Evolutionary conservation across 371 early-diverging fungal species (phyloP).

Genomic region (Apophysomyces trapeziformis): DNA sequence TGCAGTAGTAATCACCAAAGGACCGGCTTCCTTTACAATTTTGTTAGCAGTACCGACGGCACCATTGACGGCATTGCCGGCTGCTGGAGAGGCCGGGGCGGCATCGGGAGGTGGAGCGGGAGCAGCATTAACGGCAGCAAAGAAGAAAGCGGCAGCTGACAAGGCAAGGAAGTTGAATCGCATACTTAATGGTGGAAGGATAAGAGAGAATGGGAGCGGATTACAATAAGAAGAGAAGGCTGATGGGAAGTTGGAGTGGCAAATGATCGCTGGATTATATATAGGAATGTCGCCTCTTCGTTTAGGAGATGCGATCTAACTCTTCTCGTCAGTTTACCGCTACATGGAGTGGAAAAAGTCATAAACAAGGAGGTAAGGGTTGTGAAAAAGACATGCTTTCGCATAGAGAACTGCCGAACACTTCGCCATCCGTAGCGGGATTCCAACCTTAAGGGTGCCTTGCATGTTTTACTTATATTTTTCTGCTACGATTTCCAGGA

Average conservation of each 20-base stretch:
- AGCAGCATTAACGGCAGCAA: slow-evolving; percentile 19
- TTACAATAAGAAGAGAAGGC: not conserved
- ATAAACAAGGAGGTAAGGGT: not conserved
- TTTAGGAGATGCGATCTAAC: not conserved
- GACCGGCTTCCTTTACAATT: not conserved
- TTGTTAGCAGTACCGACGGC: not conserved
- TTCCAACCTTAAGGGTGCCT: too few species aligned
- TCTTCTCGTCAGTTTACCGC: not conserved
- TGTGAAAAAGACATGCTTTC: not conserved
- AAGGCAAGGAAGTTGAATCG: slow-evolving; percentile 19
- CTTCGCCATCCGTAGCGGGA: too few species aligned
- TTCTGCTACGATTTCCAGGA: too few species aligned
- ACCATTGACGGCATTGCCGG: not conserved
- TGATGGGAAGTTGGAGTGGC: not conserved
- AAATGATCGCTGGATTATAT: not conserved
- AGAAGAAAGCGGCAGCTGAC: slow-evolving; percentile 16
- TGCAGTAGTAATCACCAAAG: not conserved
- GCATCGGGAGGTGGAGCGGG: not conserved
- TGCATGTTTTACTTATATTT: too few species aligned
- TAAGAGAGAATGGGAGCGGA: not conserved
- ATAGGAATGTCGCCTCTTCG: not conserved
- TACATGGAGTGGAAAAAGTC: not conserved
- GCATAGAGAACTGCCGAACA: too few species aligned
- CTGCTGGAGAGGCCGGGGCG: not conserved
- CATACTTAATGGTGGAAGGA: not conserved